Evolutionary conservation across 1,139 yeast species (phyloP), one percentile per base, ranked within the genome.

Genomic region (Saccharomycopsis hybrid): DNA sequence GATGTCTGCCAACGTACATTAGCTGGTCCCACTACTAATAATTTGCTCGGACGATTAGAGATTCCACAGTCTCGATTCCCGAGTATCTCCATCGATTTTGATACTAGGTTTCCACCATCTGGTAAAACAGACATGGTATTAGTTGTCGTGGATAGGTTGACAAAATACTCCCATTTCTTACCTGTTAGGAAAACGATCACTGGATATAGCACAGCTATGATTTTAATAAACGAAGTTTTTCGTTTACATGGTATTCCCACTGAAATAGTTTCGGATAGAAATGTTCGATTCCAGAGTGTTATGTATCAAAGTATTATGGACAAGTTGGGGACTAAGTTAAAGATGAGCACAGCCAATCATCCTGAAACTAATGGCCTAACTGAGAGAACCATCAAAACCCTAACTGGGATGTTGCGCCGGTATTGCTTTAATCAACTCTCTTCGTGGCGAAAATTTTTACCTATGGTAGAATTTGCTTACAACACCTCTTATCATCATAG

Each of bases 291-390:
- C 11, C 24, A 28, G 2, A 38, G 41, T 13, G 27, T 25, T n/a
- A 38, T 38, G 41, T 38, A 29, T 28, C 24, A 38, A 38, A 38
- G 29, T 3, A 29, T 38, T 5, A 25, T 28, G 24, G 41, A 38
- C 3, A 38, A 18, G 41, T 25, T 38, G 29, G 29, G 27, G 27
- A 29, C 24, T 8, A 38, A 9, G 13, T 25, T 38, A 38, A 38
- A 38, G 24, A 5, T 38, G 11, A 25, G 29, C 24, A 38, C 41
- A 3, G 27, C 27, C 24, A 29, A 28, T 24, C 41, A 38, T 18
- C 41, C 41, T 1, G 29, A 38, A 38, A 25, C 41, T 25, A 29
- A 38, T 38, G 41, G 41, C 24, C 41, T 18, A 38, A 38, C 41
- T 11, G 41, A 38, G 27, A 38, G 41, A 38, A 38, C 24, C 29